Evolutionary conservation across 495 filamentous ascomycete genomes (phyloP), one percentile per base, ranked within the genome.

Genomic region (Oidiodendron maius): DNA sequence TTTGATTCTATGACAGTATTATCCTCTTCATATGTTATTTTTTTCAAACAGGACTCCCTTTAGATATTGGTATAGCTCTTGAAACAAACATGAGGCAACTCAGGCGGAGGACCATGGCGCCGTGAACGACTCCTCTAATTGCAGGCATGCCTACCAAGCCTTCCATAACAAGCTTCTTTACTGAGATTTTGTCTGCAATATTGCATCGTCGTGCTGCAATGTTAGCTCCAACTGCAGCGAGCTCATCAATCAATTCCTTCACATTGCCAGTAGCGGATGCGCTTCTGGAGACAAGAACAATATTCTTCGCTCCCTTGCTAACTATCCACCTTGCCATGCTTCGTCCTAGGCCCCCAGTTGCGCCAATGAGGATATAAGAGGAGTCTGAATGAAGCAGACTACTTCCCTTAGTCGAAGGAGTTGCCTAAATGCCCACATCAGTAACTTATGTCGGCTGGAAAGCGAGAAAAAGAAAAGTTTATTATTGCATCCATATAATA

Each of bases 331-430:
- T 68, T 3, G 80, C 67, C 55, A 86, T 73, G 44, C 76, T 75
- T 40, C 75, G 69, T 18, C 82, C 82, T 12, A 87, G 70, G 10
- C 82, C 83, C 17, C 82, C 79, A 0, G 82, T 76, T 35, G 81
- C 78, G 15, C 82, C 79, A 44, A 82, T 69, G 10, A 86, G 57
- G 28, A 86, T 64, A 51, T 85, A 84, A 3, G 72, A 70, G 2
- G 72, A 74, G 22, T 64, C 67, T 17, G 47, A n/a, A n/a, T n/a
- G n/a, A n/a, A n/a, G n/a, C n/a, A n/a, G n/a, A n/a, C n/a, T n/a
- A n/a, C n/a, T n/a, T n/a, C n/a, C n/a, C n/a, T n/a, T n/a, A n/a
- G n/a, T n/a, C n/a, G n/a, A n/a, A n/a, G n/a, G n/a, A n/a, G n/a
- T n/a, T n/a, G n/a, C n/a, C n/a, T n/a, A n/a, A n/a, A n/a, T n/a